phyloP scores from a whole-genome alignment of 495 filamentous ascomycete genomes.

The Aspergillus hancockii region DNA sequence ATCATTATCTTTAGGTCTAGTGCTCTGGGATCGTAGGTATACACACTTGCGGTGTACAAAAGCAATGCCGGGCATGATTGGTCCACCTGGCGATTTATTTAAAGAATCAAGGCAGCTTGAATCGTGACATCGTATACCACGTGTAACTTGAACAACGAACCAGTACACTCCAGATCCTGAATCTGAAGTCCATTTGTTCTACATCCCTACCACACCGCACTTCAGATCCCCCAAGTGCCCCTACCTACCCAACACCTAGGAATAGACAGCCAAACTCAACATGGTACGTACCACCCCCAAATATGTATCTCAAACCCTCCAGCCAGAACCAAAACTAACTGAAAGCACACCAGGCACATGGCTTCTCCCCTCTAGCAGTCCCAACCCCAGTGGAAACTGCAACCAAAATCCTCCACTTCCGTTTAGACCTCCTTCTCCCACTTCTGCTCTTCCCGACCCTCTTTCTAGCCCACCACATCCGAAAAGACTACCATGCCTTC shows the following conservation, averaged over 20 bases:
- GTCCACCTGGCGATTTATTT: not conserved
- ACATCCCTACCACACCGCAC: not conserved
- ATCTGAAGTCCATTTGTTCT: not conserved
- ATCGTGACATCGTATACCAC: not conserved
- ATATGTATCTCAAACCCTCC: not conserved
- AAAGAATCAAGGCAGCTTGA: not conserved
- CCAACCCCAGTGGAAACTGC: not conserved
- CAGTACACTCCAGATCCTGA: not conserved
- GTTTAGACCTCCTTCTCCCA: constrained; percentile 11
- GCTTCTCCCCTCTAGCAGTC: not conserved
- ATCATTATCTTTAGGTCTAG: no score
- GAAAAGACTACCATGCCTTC: constrained; percentile 77
- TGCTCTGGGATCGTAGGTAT: no score
- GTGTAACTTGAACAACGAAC: not conserved
- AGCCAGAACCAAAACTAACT: not conserved
- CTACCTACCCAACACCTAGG: not conserved
- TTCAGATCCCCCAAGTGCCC: not conserved
- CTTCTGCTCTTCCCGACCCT: constrained; percentile 46
- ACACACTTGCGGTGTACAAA: not conserved
- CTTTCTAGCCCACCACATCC: constrained; percentile 57
- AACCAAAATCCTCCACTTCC: constrained; percentile 1
- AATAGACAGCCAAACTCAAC: not conserved
- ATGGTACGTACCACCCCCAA: not conserved
- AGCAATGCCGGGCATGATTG: not conserved
- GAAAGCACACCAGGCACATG: not conserved